phyloP scores from a whole-genome alignment of 2,329 filamentous ascomycete genomes.

The Alternaria solani region DNA sequence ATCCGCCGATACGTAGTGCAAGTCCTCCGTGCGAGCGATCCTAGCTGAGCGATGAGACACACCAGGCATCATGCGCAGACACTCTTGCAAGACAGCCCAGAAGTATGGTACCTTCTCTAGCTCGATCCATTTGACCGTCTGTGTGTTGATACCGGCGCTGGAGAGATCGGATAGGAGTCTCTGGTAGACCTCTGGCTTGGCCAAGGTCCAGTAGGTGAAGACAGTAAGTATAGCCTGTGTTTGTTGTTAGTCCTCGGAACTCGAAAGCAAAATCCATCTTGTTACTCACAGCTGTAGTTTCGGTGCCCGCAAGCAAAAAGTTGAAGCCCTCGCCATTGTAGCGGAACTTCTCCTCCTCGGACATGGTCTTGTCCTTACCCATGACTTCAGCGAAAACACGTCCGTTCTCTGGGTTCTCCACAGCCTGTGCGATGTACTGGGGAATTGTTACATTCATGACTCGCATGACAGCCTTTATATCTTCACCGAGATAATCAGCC shows the following conservation, averaged over 20 bases:
- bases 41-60: conserved; percentile 32
- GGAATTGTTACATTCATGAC: conserved; percentile 39
- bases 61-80: conserved; percentile 46
- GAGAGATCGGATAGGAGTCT: conserved; percentile 34
- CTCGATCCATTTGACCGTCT: conserved; percentile 29
- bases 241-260: conserved; percentile 23
- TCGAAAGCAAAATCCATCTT: background rate
- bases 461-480: conserved; percentile 35
- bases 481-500: conserved; percentile 38
- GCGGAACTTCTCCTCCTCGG: conserved; percentile 34
- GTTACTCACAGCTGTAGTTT: conserved; percentile 36
- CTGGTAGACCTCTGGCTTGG: conserved; percentile 32
- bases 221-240: conserved; percentile 40
- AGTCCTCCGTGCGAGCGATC: conserved; percentile 31
- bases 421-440: conserved; percentile 31
- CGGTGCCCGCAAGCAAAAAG: conserved; percentile 35
- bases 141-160: conserved; percentile 17
- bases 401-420: conserved; percentile 35
- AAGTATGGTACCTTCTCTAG: conserved; percentile 45
- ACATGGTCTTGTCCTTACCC: conserved; percentile 28
- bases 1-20: conserved; percentile 30
- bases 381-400: conserved; percentile 35
- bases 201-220: conserved; percentile 47
- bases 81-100: conserved; percentile 46
- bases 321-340: conserved; percentile 37